These are phyloP conservation scores for Arxiozyma slooffiae DNA, from an alignment of 1,139 yeast genomes.

Conservation along the genomic window DNA sequence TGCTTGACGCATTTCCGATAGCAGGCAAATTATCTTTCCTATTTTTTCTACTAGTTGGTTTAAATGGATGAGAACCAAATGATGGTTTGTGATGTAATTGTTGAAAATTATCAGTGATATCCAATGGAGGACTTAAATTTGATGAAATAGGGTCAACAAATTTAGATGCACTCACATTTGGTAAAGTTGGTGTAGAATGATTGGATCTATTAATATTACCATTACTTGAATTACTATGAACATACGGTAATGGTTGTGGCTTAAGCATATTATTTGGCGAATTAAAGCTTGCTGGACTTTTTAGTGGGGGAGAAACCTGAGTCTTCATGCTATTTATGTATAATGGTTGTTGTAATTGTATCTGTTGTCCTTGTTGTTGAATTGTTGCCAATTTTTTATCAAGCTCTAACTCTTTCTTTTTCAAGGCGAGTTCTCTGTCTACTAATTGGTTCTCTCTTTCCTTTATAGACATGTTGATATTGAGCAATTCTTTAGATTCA, in stretches of 20 bases:
- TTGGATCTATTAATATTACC: neutral
- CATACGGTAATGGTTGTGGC: slow-evolving; percentile 3
- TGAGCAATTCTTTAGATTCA: neutral
- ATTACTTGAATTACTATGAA: neutral
- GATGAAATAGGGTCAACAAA: slow-evolving; percentile 17
- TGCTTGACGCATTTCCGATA: slow-evolving; percentile 27
- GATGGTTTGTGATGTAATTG: slow-evolving; percentile 1
- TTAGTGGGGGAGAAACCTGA: slow-evolving; percentile 1
- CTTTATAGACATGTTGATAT: slow-evolving; percentile 7
- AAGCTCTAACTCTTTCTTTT: neutral
- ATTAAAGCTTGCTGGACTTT: neutral
- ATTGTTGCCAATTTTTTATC: slow-evolving; percentile 9
- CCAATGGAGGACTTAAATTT: slow-evolving; percentile 7
- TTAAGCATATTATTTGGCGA: neutral
- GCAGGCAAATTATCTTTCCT: slow-evolving; percentile 25
- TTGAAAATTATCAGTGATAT: slow-evolving; percentile 6
- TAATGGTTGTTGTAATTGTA: slow-evolving; percentile 10
- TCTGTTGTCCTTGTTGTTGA: slow-evolving; percentile 8
- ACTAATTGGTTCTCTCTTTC: slow-evolving; percentile 34
- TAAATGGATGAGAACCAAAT: slow-evolving; percentile 16
- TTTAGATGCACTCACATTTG: slow-evolving; percentile 8
- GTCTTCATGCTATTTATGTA: neutral
- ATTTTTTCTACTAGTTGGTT: slow-evolving; percentile 29
- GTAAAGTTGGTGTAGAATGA: slow-evolving; percentile 6
- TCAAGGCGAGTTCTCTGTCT: slow-evolving; percentile 32